Evolutionary conservation across 352 stramenopile species (phyloP).

Genomic region (Pythium phragmiticola): DNA sequence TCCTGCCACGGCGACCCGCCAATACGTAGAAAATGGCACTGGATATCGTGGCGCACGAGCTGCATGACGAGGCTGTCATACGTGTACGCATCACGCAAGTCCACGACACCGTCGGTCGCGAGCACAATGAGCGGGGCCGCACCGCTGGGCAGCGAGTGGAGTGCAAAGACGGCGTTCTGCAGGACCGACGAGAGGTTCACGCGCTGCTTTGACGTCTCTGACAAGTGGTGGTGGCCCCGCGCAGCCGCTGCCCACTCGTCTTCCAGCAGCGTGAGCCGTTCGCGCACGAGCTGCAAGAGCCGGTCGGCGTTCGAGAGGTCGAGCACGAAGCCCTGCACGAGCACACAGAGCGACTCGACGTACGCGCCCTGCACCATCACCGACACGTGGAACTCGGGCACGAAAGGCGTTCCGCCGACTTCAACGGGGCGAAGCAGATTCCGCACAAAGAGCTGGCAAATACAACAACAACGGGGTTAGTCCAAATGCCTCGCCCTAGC

Average conservation of each 20-base stretch:
- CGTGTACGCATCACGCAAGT: conserved; percentile 68
- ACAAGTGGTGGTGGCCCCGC: not conserved
- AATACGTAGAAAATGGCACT: conserved; percentile 81
- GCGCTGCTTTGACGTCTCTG: not conserved
- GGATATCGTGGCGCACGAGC: conserved; percentile 84
- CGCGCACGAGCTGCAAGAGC: conserved; percentile 68
- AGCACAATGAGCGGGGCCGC: conserved; percentile 80
- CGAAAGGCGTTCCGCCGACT: conserved; percentile 46
- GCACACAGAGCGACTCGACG: conserved; percentile 76
- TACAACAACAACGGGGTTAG: not conserved
- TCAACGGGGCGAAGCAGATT: conserved; percentile 59
- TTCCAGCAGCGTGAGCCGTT: conserved; percentile 79
- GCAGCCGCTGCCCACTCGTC: conserved; percentile 60
- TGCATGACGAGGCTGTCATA: conserved; percentile 90
- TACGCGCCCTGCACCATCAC: conserved; percentile 79
- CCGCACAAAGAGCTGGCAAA: conserved; percentile 72
- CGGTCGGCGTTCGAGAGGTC: conserved; percentile 47
- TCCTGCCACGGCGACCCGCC: conserved; percentile 50
- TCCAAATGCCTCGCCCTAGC: too few species aligned
- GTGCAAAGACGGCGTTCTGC: conserved; percentile 84
- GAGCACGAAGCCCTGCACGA: conserved; percentile 82
- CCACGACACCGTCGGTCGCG: conserved; percentile 84
- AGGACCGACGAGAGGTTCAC: conserved; percentile 75
- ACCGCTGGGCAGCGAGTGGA: conserved; percentile 80
- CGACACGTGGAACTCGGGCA: conserved; percentile 72